Conservation (phyloP, 106 monocot genomes). For the Allium fistulosum region DNA sequence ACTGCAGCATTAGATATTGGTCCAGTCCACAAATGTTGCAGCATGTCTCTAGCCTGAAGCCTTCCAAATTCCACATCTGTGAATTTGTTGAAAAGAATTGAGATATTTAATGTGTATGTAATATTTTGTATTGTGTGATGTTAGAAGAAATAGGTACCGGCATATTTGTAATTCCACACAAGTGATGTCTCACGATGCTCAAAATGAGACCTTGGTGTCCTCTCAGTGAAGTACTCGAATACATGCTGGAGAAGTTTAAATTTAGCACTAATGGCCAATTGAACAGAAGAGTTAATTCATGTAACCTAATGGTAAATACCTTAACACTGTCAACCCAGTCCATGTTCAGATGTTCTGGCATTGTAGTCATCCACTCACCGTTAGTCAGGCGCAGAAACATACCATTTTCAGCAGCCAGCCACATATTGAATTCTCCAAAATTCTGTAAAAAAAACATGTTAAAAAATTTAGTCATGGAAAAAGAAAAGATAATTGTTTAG, state of each 20-base stretch:
- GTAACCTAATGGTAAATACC: slow-evolving; percentile 21
- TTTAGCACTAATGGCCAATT: neutral
- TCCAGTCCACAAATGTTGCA: slow-evolving; percentile 96
- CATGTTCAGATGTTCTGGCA: slow-evolving; percentile 99
- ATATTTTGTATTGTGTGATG: too few species aligned
- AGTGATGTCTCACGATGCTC: slow-evolving; percentile 97
- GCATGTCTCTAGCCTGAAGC: slow-evolving; percentile 96
- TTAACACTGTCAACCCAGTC: slow-evolving; percentile 99
- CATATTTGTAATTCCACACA: slow-evolving; percentile 99
- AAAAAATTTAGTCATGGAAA: too few species aligned
- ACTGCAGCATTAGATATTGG: slow-evolving; percentile 98
- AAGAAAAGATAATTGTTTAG: too few species aligned
- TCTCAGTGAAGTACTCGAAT: slow-evolving; percentile 97
- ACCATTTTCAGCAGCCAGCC: slow-evolving; percentile 97
- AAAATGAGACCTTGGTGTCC: slow-evolving; percentile 96
- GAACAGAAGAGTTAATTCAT: neutral
- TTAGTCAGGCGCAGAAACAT: slow-evolving; percentile 88
- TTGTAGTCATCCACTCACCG: slow-evolving; percentile 99
- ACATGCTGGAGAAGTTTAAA: slow-evolving; percentile 57
- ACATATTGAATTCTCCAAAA: slow-evolving; percentile 93
- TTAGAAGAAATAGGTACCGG: slow-evolving; percentile 32
- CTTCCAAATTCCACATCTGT: slow-evolving; percentile 97
- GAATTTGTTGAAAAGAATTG: neutral
- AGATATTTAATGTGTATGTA: too few species aligned
- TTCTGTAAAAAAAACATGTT: slow-evolving; percentile 35